These are phyloP conservation scores for Solanum tacnaense DNA, from an alignment of 257 asterid species.

Conservation along the genomic window DNA sequence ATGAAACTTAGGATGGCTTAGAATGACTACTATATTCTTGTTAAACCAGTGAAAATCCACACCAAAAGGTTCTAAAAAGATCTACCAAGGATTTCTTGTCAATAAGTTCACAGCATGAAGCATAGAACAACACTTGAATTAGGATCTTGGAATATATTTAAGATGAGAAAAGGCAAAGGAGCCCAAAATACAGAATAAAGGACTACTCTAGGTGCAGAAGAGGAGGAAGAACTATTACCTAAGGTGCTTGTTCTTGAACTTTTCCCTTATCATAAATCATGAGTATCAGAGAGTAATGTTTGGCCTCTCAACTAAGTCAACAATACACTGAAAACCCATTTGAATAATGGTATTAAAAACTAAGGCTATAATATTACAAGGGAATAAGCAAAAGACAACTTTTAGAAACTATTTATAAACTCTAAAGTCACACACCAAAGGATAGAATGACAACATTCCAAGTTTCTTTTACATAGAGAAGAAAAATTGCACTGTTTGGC, in stretches of 20 bases:
- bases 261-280: not conserved
- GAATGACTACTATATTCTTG: not conserved
- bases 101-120: not conserved
- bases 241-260: not conserved
- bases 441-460: not conserved
- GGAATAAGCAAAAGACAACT: not conserved
- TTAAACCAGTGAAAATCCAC: not conserved
- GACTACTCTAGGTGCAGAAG: not conserved
- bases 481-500: not conserved
- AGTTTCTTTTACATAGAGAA: not conserved
- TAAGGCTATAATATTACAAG: not conserved
- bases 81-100: not conserved
- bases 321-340: not conserved
- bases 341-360: not conserved
- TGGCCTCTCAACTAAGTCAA: not conserved
- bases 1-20: not conserved
- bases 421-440: not conserved
- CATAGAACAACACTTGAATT: not conserved
- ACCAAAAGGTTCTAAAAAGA: not conserved
- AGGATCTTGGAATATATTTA: not conserved
- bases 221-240: not conserved
- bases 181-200: not conserved
- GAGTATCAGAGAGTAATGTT: not conserved
- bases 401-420: not conserved
- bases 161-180: not conserved